These are phyloP conservation scores for Parasitella parasitica DNA, from an alignment of 371 early-diverging fungal species.

Conservation along the genomic window DNA sequence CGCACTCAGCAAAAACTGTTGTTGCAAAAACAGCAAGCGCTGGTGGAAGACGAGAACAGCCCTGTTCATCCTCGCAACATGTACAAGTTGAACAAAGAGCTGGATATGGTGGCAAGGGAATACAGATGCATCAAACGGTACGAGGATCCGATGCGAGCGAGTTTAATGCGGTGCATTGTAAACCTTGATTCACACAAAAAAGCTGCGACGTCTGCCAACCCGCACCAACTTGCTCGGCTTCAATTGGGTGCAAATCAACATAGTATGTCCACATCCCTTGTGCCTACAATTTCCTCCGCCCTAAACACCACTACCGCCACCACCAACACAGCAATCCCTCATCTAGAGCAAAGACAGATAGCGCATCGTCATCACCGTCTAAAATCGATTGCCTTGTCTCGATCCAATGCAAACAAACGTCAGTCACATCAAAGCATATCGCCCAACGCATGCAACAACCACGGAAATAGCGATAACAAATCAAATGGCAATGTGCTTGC, in stretches of 20 bases:
- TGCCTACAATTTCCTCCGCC: neutral
- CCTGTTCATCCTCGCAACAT: conserved; percentile 51
- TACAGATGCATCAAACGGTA: conserved; percentile 36
- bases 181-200: neutral
- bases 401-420: neutral
- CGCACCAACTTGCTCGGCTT: neutral
- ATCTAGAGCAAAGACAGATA: conserved; percentile 23
- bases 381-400: conserved; percentile 17
- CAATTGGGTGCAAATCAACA: neutral
- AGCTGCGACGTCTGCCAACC: neutral
- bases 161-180: conserved; percentile 29
- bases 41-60: conserved; percentile 50
- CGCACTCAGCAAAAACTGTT: conserved; percentile 56
- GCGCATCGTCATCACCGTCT: conserved; percentile 23
- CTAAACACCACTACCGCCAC: neutral
- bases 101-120: conserved; percentile 48
- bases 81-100: conserved; percentile 48
- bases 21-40: conserved; percentile 49
- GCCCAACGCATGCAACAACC: neutral
- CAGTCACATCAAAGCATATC: neutral
- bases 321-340: conserved; percentile 1
- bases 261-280: neutral
- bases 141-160: conserved; percentile 43
- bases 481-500: neutral
- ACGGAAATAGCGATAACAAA: neutral